Evolutionary conservation across 1,139 yeast species (phyloP).

Genomic region (Waltiozyma solani): DNA sequence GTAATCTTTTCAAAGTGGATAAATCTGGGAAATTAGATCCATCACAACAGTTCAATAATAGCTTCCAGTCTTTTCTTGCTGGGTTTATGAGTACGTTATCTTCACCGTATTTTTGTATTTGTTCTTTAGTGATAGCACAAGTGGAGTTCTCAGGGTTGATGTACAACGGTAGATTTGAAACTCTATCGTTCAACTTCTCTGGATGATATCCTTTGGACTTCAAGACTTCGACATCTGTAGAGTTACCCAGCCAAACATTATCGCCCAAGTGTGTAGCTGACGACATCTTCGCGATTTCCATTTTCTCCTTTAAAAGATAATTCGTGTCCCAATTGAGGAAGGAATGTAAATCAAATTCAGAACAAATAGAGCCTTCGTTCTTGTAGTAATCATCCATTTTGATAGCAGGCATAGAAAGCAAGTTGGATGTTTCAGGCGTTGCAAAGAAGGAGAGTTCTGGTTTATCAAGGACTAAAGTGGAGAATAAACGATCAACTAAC

Average conservation of each 20-base stretch:
- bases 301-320: constrained; percentile 61
- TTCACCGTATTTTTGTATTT: constrained; percentile 15
- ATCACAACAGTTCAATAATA: constrained; percentile 37
- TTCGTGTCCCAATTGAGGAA: constrained; percentile 64
- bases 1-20: constrained; percentile 27
- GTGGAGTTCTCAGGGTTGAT: constrained; percentile 44
- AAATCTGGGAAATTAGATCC: constrained; percentile 48
- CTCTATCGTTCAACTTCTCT: not conserved
- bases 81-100: constrained; percentile 21
- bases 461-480: constrained; percentile 13
- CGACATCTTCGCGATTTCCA: constrained; percentile 79
- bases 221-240: constrained; percentile 38
- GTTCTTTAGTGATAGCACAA: constrained; percentile 24
- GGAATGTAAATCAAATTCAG: constrained; percentile 23
- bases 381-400: constrained; percentile 2
- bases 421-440: constrained; percentile 7
- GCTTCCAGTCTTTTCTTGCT: constrained; percentile 29
- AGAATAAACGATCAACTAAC: constrained; percentile 13
- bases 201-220: constrained; percentile 13
- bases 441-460: constrained; percentile 15
- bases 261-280: constrained; percentile 52
- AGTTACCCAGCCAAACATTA: constrained; percentile 75
- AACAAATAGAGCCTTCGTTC: constrained; percentile 7
- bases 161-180: constrained; percentile 26
- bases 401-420: constrained; percentile 17